Evolutionary conservation across 2,329 filamentous ascomycete species (phyloP), one percentile per base, ranked within the genome.

Genomic region (Talaromyces sp.): DNA sequence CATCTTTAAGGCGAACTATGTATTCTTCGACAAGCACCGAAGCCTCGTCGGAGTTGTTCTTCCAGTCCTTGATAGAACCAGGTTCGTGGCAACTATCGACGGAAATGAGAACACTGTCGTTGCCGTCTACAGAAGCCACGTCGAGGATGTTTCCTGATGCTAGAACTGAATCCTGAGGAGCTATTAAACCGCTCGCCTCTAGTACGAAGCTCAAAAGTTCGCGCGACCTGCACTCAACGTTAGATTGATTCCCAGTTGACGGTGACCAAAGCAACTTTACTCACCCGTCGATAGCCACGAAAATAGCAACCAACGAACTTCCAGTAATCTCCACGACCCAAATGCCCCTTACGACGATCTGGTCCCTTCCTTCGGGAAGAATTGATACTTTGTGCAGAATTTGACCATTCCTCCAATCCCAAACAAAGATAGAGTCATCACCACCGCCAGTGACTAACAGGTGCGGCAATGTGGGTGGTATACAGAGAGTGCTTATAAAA

Each of bases 381-480:
- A 80, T 66, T 5, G 71, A 66, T 37, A 78, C 64, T 60, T 73
- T 74, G 22, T 76, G 75, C 33, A 76, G 67, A 11, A 76, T 66
- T 63, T 71, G 70, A 31, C 74, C 72, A 57, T 73, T 78, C 49
- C 80, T 78, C 94, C 94, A 99, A 68, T 93, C 84, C 93, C 93
- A 99, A 0, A 93, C 81, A 67, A 90, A 87, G 10, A 99, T 73
- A 68, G 89, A 85, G 66, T 89, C 83, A 71, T 98, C 94, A 3
- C 94, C 95, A 58, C 94, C 94, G 10, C 92, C 95, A 6, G 93
- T 96, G 37, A 98, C 79, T 35, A 99, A 83, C 1, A 90, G 70
- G n/a, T 87, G 83, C 3, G 83, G 82, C 27, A 82, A 78, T 61
- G 77, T 79, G 0, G 74, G 74, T 0, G 89, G 87, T 19, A 94